A percentile compares a stretch with the other conserved stretches of the same genome.
Conservation (phyloP, 345 rosid species). For the Aethionema arabicum region DNA sequence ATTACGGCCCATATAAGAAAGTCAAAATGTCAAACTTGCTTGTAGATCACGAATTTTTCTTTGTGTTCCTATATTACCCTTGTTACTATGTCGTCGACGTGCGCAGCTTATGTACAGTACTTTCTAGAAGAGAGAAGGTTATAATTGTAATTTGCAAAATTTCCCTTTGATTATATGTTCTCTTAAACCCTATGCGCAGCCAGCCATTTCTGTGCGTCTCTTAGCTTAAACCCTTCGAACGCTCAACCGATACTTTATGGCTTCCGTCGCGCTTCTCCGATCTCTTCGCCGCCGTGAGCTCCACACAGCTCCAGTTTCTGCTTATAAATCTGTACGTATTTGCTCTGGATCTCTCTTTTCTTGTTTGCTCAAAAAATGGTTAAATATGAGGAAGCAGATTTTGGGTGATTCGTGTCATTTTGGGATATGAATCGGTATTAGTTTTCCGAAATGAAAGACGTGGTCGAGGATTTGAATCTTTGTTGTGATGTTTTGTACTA, state of each 20-base stretch:
- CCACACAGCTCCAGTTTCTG: slow-evolving; percentile 46
- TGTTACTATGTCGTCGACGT: neutral
- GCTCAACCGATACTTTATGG: slow-evolving; percentile 40
- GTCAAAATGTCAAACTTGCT: slow-evolving; percentile 22
- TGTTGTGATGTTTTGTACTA: neutral
- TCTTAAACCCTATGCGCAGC: slow-evolving; percentile 40
- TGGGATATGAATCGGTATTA: slow-evolving; percentile 9
- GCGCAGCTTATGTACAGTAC: neutral
- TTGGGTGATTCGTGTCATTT: neutral
- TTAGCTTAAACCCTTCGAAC: slow-evolving; percentile 35
- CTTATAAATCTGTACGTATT: slow-evolving; percentile 46
- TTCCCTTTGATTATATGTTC: neutral
- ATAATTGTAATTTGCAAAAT: neutral
- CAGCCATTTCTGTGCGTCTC: slow-evolving; percentile 21
- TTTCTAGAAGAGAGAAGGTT: slow-evolving; percentile 7
- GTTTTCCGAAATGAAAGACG: neutral
- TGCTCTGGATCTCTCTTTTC: neutral
- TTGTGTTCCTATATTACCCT: slow-evolving; percentile 6
- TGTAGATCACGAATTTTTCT: slow-evolving; percentile 32
- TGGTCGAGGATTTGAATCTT: neutral
- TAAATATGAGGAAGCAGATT: neutral
- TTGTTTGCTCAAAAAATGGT: neutral
- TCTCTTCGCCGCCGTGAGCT: slow-evolving; percentile 49
- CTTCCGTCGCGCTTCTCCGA: slow-evolving; percentile 48
- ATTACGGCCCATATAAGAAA: slow-evolving; percentile 10